Conservation (phyloP, 2,329 filamentous ascomycete species). For the Fusarium goolgardi region DNA sequence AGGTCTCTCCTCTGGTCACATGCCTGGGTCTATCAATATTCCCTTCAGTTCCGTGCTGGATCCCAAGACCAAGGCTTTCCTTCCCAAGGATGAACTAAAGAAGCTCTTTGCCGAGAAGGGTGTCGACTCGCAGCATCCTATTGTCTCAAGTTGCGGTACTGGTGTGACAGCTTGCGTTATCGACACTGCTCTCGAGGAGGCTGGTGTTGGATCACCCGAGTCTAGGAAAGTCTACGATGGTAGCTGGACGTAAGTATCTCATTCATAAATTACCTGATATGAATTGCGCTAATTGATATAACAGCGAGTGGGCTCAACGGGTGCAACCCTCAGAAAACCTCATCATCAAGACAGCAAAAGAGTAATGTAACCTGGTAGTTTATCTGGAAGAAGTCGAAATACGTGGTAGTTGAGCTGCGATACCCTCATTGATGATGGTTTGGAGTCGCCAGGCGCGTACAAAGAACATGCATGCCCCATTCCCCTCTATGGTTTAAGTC, state of each 20-base stretch:
- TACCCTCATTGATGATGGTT: constrained; percentile 49
- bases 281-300: constrained; percentile 46
- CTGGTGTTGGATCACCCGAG: constrained; percentile 75
- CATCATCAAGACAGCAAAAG: constrained; percentile 64
- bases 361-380: constrained; percentile 31
- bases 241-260: constrained; percentile 87
- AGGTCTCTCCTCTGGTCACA: constrained; percentile 88
- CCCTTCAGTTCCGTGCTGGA: constrained; percentile 85
- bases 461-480: constrained; percentile 45
- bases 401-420: constrained; percentile 44
- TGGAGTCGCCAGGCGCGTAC: constrained; percentile 46
- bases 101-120: constrained; percentile 83
- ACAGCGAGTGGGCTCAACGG: constrained; percentile 75
- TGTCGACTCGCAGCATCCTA: constrained; percentile 80
- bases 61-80: constrained; percentile 81
- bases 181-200: constrained; percentile 85
- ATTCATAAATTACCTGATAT: constrained; percentile 1
- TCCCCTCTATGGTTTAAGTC: constrained; percentile 40
- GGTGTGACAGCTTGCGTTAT: constrained; percentile 94
- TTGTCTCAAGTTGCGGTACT: constrained; percentile 90
- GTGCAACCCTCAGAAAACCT: constrained; percentile 71
- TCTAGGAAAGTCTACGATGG: constrained; percentile 89
- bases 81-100: constrained; percentile 76
- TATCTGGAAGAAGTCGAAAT: constrained; percentile 32
- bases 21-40: constrained; percentile 87